These are phyloP conservation scores for Saccharomyces paradoxus DNA, from an alignment of 805 yeast species.

Conservation along the genomic window DNA sequence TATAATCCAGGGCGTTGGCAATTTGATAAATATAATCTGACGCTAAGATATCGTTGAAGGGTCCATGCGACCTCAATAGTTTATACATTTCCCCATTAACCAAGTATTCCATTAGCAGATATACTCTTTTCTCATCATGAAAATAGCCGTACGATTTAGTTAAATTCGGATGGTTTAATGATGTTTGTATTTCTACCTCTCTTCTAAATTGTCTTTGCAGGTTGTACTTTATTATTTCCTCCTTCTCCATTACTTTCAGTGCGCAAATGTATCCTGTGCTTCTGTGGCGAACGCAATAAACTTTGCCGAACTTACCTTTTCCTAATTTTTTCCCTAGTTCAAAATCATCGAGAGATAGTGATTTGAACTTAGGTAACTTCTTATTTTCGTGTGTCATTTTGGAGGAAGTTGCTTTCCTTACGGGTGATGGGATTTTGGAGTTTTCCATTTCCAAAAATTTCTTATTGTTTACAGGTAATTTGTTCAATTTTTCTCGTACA, in stretches of 20 bases:
- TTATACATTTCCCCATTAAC: slow-evolving; percentile 82
- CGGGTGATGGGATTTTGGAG: slow-evolving; percentile 8
- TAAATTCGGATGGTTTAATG: slow-evolving; percentile 69
- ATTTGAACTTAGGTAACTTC: slow-evolving; percentile 1
- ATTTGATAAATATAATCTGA: slow-evolving; percentile 76
- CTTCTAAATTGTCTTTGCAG: slow-evolving; percentile 81
- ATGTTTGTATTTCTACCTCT: slow-evolving; percentile 85
- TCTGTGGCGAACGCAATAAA: slow-evolving; percentile 78
- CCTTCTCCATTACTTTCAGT: slow-evolving; percentile 81
- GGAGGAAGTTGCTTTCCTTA: neutral
- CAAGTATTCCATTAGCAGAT: slow-evolving; percentile 76
- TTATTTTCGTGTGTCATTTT: neutral
- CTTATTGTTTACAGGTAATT: neutral
- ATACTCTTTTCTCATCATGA: slow-evolving; percentile 71
- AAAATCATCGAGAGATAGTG: slow-evolving; percentile 43
- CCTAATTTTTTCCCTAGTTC: slow-evolving; percentile 85
- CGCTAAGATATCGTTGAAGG: slow-evolving; percentile 67
- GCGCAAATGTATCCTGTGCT: slow-evolving; percentile 77
- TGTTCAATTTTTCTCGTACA: neutral
- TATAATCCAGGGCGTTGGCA: slow-evolving; percentile 66
- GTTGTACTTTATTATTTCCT: slow-evolving; percentile 63
- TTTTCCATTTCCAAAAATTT: neutral
- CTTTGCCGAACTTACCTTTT: slow-evolving; percentile 89
- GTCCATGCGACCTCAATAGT: slow-evolving; percentile 51
- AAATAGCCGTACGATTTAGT: slow-evolving; percentile 80